Evolutionary conservation across 2,329 filamentous ascomycete species (phyloP).

Genomic region (Lachnellula cervina): DNA sequence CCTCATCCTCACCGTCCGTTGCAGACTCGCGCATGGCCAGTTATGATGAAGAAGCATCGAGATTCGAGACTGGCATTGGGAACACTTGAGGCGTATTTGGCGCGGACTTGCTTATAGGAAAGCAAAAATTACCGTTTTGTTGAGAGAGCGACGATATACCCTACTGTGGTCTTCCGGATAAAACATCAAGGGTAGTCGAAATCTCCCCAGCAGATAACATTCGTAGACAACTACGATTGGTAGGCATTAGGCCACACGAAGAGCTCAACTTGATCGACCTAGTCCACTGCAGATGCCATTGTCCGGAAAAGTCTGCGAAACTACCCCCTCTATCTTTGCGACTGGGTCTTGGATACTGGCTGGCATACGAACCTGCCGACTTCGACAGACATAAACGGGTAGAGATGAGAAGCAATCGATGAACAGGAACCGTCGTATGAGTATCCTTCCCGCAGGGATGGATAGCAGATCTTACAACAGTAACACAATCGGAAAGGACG

Average conservation of each 20-base stretch:
- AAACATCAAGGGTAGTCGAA: not conserved
- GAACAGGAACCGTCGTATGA: slow-evolving; percentile 33
- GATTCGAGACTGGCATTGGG: slow-evolving; percentile 23
- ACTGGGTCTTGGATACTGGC: slow-evolving; percentile 1
- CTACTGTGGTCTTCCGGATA: not conserved
- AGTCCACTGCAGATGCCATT: slow-evolving; percentile 5
- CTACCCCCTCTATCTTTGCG: not conserved
- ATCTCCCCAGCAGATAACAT: not conserved
- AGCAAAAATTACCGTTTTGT: not conserved
- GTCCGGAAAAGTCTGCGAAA: not conserved
- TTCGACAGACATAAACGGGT: slow-evolving; percentile 4
- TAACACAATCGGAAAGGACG: slow-evolving; percentile 24
- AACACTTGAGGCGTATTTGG: slow-evolving; percentile 21
- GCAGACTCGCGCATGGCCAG: slow-evolving; percentile 15
- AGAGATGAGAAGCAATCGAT: slow-evolving; percentile 24
- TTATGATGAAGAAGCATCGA: slow-evolving; percentile 29
- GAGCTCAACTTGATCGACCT: not conserved
- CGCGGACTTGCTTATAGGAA: slow-evolving; percentile 8
- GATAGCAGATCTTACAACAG: slow-evolving; percentile 39
- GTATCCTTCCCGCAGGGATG: slow-evolving; percentile 41
- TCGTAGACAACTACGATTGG: not conserved
- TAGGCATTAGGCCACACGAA: not conserved
- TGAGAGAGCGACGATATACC: not conserved
- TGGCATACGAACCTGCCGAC: not conserved
- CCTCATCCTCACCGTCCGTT: slow-evolving; percentile 1